These are phyloP conservation scores for Mychonastes homosphaera DNA, from an alignment of 139 green algal species.

Conservation along the genomic window DNA sequence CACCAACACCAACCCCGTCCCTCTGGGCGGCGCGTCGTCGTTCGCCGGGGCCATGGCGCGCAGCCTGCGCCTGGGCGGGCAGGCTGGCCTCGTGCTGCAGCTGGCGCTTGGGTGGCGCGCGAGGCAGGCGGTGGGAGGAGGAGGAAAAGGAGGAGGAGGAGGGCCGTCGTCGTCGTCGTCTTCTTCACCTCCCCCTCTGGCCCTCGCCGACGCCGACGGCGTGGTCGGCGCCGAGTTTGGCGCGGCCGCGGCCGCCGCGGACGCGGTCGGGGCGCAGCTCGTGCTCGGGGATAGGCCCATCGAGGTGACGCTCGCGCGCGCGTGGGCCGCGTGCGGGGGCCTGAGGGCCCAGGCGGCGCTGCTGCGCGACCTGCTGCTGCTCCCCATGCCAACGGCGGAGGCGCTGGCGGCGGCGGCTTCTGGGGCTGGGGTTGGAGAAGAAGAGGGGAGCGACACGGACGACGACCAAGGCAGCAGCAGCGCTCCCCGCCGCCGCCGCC, in stretches of 20 bases:
- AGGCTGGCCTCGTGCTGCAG: slow-evolving; percentile 48
- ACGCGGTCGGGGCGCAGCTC: slow-evolving; percentile 31
- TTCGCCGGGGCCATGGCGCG: slow-evolving; percentile 35
- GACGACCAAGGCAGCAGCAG: too few species aligned
- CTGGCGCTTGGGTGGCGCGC: slow-evolving; percentile 37
- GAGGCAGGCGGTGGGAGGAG: slow-evolving; percentile 21
- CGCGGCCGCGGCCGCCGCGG: slow-evolving; percentile 45
- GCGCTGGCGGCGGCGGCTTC: background rate
- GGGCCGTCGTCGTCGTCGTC: too few species aligned
- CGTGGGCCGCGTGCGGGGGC: slow-evolving; percentile 47
- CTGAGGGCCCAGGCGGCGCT: slow-evolving; percentile 23
- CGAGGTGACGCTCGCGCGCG: slow-evolving; percentile 64
- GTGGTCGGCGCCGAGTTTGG: slow-evolving; percentile 62
- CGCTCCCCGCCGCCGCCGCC: too few species aligned
- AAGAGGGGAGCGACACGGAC: too few species aligned
- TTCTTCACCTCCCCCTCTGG: too few species aligned
- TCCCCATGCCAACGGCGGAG: background rate
- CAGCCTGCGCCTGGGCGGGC: slow-evolving; percentile 44
- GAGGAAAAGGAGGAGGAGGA: too few species aligned
- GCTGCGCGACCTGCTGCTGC: slow-evolving; percentile 26
- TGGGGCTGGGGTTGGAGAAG: slow-evolving; percentile 1
- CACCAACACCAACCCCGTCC: slow-evolving; percentile 31
- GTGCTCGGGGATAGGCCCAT: slow-evolving; percentile 77
- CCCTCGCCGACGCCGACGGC: too few species aligned
- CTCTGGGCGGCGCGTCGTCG: slow-evolving; percentile 28